A percentile compares a stretch with the other conserved stretches of the same genome.
Conservation (phyloP, 116 monocot genomes). For the Papilionanthe hybrid region DNA sequence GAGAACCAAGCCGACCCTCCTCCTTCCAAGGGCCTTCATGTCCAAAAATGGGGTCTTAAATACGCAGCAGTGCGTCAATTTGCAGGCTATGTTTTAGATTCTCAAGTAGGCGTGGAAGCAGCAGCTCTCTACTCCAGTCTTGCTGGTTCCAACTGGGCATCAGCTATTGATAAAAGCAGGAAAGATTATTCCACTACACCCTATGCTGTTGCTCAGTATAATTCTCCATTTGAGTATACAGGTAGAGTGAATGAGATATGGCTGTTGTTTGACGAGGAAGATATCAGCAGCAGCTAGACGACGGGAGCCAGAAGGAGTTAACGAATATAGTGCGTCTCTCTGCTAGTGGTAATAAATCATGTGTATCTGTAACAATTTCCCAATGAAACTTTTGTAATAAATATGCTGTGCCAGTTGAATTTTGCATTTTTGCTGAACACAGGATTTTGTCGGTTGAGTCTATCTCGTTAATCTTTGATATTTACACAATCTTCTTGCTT, state of each 20-base stretch:
- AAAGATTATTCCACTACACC: slow-evolving; percentile 26
- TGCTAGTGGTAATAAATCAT: no score
- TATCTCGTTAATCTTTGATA: no score
- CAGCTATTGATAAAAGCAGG: slow-evolving; percentile 39
- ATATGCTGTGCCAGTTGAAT: no score
- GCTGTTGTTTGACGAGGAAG: slow-evolving; percentile 46
- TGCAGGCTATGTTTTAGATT: slow-evolving; percentile 66
- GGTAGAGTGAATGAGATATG: slow-evolving; percentile 92
- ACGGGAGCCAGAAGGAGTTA: background rate
- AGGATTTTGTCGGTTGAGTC: no score
- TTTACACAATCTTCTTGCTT: no score
- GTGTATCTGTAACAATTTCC: no score
- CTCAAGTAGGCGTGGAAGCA: slow-evolving; percentile 46
- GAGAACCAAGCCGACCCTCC: slow-evolving; percentile 76
- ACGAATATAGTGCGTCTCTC: background rate
- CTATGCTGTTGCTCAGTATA: slow-evolving; percentile 81
- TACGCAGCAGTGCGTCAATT: slow-evolving; percentile 76
- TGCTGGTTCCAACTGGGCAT: slow-evolving; percentile 49
- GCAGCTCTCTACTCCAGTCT: slow-evolving; percentile 58
- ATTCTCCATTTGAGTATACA: slow-evolving; percentile 86
- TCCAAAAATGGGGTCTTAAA: slow-evolving; percentile 52
- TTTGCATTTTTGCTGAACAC: no score
- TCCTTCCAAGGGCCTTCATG: slow-evolving; percentile 61
- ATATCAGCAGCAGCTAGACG: slow-evolving; percentile 5
- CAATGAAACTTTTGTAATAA: no score